Base-by-base conservation (phyloP, 2,329 filamentous ascomycete genomes). In the Capronia coronata region DNA sequence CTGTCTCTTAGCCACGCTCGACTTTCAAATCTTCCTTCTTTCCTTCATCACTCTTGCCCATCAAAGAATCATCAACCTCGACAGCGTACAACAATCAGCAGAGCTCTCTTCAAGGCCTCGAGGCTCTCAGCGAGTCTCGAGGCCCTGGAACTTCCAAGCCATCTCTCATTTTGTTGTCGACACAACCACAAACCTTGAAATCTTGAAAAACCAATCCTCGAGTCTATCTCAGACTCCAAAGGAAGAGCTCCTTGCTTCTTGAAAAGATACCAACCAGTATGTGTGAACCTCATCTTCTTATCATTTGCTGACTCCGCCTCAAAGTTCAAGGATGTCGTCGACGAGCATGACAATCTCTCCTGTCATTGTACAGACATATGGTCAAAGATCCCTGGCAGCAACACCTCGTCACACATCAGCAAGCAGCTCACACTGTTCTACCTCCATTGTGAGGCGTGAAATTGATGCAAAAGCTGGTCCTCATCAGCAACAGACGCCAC, bases 71-170 rank as follows among this genome's bases (percentile, higher is more conserved):
- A 18, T 13, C 23, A 9, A 23, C 27, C 35, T 38, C 14, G 22
- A 38, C 41, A 42, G 21, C 9, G 34, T 10, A 27, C 32, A 18
- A 32, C 29, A 32, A 7, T 32, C 29, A 32, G 7, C 11, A n/a
- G 11, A 23, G 23, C 18, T 13, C 14, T 14, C 27, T n/a, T 43
- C 37, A 40, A 46, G 48, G 48, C 43, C 48, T 51, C 43, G 43
- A 47, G 43, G 23, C 29, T 38, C 27, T 43, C n/a, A 32, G 2
- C 38, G 27, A 34, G 19, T 13, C 35, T 50, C 42, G 42, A 46
- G 48, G 43, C 48, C 48, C 19, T 19, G 16, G 1, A 18, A 8
- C 13, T 7, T 11, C 29, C 14, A 6, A 3, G 34, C 14, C 14
- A 18, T 37, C 18, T 19, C 14, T 37, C 11, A 18, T 37, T 19